Evolutionary conservation across 2,329 filamentous ascomycete species (phyloP).

Genomic region (Xylariales sp.): DNA sequence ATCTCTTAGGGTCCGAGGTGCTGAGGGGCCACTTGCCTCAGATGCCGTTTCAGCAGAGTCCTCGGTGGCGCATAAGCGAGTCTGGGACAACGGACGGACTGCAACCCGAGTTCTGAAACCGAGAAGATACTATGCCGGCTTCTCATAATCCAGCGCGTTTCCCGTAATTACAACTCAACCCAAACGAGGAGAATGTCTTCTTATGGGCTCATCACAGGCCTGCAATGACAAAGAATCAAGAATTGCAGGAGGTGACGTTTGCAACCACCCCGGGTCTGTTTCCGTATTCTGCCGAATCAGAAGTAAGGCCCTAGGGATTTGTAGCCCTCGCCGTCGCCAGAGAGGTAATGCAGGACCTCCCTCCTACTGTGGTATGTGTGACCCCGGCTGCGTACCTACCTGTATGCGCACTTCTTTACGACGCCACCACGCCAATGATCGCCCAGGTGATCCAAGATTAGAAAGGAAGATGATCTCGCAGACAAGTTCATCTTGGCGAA

Average conservation of each 20-base stretch:
- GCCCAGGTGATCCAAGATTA: no score
- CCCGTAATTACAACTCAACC: no score
- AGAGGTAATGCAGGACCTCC: neutral
- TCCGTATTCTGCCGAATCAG: neutral
- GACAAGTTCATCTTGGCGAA: no score
- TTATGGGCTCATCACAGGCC: no score
- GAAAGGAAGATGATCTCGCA: no score
- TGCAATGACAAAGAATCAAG: neutral
- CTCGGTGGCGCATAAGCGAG: slow-evolving; percentile 7
- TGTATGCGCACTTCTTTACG: no score
- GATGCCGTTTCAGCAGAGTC: slow-evolving; percentile 22
- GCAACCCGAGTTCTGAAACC: slow-evolving; percentile 27
- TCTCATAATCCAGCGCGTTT: neutral
- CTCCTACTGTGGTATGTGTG: no score
- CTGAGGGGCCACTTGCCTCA: slow-evolving; percentile 23
- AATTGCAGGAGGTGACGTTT: neutral
- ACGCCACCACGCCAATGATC: no score
- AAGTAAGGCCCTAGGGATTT: neutral
- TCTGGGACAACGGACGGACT: slow-evolving; percentile 19
- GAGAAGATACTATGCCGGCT: slow-evolving; percentile 17
- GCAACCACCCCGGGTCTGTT: neutral
- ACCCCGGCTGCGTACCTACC: no score
- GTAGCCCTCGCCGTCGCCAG: neutral
- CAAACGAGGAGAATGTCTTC: no score
- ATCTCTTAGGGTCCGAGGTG: slow-evolving; percentile 11